Evolutionary conservation across 2,329 filamentous ascomycete species (phyloP), one percentile per base, ranked within the genome.

Genomic region (Thermoascus crustaceus): DNA sequence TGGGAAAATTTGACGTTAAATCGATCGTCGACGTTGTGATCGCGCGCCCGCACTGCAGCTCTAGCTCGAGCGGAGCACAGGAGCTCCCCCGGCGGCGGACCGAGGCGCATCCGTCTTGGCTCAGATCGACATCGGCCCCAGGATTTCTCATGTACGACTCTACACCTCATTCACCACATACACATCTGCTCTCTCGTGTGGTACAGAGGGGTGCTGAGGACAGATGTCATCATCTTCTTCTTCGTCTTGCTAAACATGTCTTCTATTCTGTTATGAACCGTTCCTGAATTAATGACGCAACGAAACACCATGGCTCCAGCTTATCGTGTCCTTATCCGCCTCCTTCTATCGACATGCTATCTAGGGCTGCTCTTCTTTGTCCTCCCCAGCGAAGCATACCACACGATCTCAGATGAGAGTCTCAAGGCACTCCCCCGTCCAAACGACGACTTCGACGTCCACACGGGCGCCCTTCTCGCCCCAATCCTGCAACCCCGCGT

Each of bases 401-500:
- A 69, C 27, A 53, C 68, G 16, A 69, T 96, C 39, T 85, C 85
- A 22, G 83, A 94, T 63, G 73, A 76, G 38, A 80, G 82, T 21
- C 71, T 96, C 27, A 73, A 70, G 44, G 69, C 67, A 34, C 73
- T 98, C 10, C 84, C 86, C 8, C 74, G 73, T n/a, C 79, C 80
- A 1, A 79, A 76, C 41, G 63, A 70, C 38, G 82, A 86, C 60
- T 89, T 95, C 57, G 76, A 94, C 61, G 85, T 91, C 48, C 63
- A 81, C 41, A 73, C 69, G 21, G 86, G 87, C 47, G 67, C 75
- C 3, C 72, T 98, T 11, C 75, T 98, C 20, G 75, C 89, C 3
- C 91, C 89, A 1, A 88, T 98, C 50, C 71, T 98, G 35, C 78
- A 82, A 33, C 81, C 91, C 1, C 83, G 91, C 41, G 88, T 98